Evolutionary conservation across 495 filamentous ascomycete genomes (phyloP).

Genomic region (Tuber aestivum): DNA sequence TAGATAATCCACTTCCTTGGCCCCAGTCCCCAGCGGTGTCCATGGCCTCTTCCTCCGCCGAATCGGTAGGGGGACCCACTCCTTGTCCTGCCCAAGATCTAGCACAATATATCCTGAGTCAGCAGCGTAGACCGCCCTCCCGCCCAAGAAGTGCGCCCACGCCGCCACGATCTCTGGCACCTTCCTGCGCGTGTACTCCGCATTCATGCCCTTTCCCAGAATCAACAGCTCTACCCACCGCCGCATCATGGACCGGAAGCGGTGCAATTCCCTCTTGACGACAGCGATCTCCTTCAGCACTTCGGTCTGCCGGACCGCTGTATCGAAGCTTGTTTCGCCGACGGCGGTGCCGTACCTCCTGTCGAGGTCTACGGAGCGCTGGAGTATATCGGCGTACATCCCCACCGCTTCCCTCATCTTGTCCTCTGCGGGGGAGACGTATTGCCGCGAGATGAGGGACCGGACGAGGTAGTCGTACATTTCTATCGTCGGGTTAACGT

Average conservation of each 20-base stretch:
- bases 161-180: conserved; percentile 39
- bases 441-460: conserved; percentile 39
- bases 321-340: background rate
- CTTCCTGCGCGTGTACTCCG: conserved; percentile 19
- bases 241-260: conserved; percentile 33
- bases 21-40: conserved; percentile 31
- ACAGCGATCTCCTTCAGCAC: conserved; percentile 14
- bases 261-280: conserved; percentile 12
- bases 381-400: conserved; percentile 1
- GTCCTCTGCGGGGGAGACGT: conserved; percentile 30
- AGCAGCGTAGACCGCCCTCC: conserved; percentile 32
- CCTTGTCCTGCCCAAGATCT: conserved; percentile 18
- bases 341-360: background rate
- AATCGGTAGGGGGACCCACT: conserved; percentile 20
- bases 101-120: conserved; percentile 36
- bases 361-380: background rate
- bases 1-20: conserved; percentile 37
- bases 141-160: conserved; percentile 39
- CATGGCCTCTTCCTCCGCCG: conserved; percentile 30
- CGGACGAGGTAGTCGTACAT: conserved; percentile 53
- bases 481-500: conserved; percentile 51
- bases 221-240: conserved; percentile 40
- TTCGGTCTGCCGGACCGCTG: conserved; percentile 8
- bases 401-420: conserved; percentile 41
- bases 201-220: conserved; percentile 26